Base-by-base conservation (phyloP, 345 rosid genomes). In the Excoecaria agallocha region DNA sequence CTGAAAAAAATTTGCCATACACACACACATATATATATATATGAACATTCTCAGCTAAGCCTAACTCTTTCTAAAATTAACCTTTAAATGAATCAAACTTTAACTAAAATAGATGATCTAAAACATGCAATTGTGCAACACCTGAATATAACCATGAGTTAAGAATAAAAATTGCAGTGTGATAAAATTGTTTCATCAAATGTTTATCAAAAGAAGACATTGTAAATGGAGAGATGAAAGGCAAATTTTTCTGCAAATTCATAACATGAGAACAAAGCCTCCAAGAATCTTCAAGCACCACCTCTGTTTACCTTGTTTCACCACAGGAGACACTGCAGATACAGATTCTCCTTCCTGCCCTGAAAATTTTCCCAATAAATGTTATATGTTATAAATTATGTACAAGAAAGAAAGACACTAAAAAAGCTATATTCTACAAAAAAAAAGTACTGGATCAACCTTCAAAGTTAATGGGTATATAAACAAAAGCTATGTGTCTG, bases 401-500 rank as follows among this genome's bases (percentile, higher is more conserved):
- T 24, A 64, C 3, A 9, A 39, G 20, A 59, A 58, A 69, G 46
- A 20, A 12, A 15, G 39, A 78, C n/a, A 57, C n/a, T 65, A 59
- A 70, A 49, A 54, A 81, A 70, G 62, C 46, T 70, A 66, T 22
- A 24, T 20, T 72, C 63, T 25, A 66, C n/a, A n/a, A n/a, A 70
- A 22, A 74, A 58, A 48, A 25, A 24, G 50, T 38, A 57, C 70
- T 55, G 63, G 76, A 82, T 78, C 6, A 74, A 94, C 98, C 98
- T 89, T 94, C 97, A 78, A 94, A 91, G 80, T 92, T 94, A 77
- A 89, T 88, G 67, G 98, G 98, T 77, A 92, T 81, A 73, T 92
- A 94, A 51, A 85, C 84, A 84, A 94, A 94, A 67, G 89, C 87
- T 70, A 94, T 78, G 51, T 81, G 83, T 57, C 76, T 85, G 69